phyloP scores from a whole-genome alignment of 352 stramenopile species.

The Aphanomyces cochlioides region DNA sequence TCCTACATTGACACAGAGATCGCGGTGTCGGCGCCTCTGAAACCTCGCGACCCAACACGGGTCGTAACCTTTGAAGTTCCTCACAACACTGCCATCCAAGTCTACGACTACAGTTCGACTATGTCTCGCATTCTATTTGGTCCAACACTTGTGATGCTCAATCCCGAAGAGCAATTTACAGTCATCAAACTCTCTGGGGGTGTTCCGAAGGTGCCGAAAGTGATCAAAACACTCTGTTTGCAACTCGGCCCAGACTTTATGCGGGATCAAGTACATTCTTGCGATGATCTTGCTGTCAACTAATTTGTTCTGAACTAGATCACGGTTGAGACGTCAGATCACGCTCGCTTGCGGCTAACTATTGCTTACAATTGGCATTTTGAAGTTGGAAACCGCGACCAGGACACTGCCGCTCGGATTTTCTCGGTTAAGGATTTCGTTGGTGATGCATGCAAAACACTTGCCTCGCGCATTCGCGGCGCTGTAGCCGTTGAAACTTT shows the following conservation, averaged over 20 bases:
- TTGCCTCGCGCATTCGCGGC: slow-evolving; percentile 69
- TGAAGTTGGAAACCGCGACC: slow-evolving; percentile 49
- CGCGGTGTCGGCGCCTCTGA: not conserved
- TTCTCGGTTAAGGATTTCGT: slow-evolving; percentile 83
- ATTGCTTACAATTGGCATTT: slow-evolving; percentile 86
- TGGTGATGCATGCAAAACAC: slow-evolving; percentile 74
- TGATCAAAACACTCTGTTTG: slow-evolving; percentile 73
- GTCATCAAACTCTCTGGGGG: slow-evolving; percentile 63
- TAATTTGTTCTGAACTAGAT: slow-evolving; percentile 35
- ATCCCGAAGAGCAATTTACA: slow-evolving; percentile 79
- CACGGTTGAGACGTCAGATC: slow-evolving; percentile 77
- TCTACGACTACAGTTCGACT: slow-evolving; percentile 83
- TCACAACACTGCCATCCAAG: slow-evolving; percentile 75
- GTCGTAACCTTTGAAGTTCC: slow-evolving; percentile 78
- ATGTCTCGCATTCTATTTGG: slow-evolving; percentile 78
- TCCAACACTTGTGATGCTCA: slow-evolving; percentile 73
- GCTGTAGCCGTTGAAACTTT: slow-evolving; percentile 70
- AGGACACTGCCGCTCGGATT: slow-evolving; percentile 56
- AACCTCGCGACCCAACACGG: slow-evolving; percentile 53
- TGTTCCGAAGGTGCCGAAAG: slow-evolving; percentile 70
- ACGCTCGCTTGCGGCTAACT: slow-evolving; percentile 65
- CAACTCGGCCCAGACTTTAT: slow-evolving; percentile 82
- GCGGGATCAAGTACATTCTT: slow-evolving; percentile 49
- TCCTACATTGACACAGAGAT: slow-evolving; percentile 8
- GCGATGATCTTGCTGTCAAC: not conserved